A percentile compares a stretch with the other conserved stretches of the same genome.
Evolutionary conservation across 345 rosid species (phyloP).

Genomic region (Kandelia obovata): DNA sequence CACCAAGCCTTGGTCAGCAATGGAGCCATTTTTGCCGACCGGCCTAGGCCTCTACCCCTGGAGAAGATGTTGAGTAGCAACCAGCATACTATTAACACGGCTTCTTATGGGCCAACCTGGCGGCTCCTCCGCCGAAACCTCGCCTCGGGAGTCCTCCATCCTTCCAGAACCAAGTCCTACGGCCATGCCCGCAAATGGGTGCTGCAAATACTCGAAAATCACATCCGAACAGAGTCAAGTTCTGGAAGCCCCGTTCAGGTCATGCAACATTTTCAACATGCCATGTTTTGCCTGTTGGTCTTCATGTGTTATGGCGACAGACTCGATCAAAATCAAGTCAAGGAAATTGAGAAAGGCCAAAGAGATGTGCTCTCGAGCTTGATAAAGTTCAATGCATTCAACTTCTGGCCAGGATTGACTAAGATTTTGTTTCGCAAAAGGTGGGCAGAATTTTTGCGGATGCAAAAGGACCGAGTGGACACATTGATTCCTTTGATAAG

Average conservation of each 20-base stretch:
- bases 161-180: constrained; percentile 15
- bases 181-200: constrained; percentile 17
- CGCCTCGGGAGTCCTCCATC: constrained; percentile 21
- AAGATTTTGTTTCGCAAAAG: constrained; percentile 11
- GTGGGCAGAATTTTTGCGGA: constrained; percentile 16
- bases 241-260: constrained; percentile 15
- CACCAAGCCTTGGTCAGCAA: constrained; percentile 20
- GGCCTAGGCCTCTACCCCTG: not conserved
- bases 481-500: constrained; percentile 13
- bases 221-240: not conserved
- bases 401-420: constrained; percentile 9
- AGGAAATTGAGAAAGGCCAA: constrained; percentile 8
- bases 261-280: constrained; percentile 2
- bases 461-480: not conserved
- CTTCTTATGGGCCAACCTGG: constrained; percentile 21
- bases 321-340: constrained; percentile 11
- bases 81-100: not conserved
- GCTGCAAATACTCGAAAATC: not conserved
- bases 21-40: constrained; percentile 14
- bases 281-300: constrained; percentile 19
- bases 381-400: not conserved
- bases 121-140: constrained; percentile 27
- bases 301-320: constrained; percentile 23
- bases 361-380: not conserved
- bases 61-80: not conserved